These are phyloP conservation scores for Penstemon eatonii DNA, from an alignment of 257 asterid genomes.

Conservation along the genomic window DNA sequence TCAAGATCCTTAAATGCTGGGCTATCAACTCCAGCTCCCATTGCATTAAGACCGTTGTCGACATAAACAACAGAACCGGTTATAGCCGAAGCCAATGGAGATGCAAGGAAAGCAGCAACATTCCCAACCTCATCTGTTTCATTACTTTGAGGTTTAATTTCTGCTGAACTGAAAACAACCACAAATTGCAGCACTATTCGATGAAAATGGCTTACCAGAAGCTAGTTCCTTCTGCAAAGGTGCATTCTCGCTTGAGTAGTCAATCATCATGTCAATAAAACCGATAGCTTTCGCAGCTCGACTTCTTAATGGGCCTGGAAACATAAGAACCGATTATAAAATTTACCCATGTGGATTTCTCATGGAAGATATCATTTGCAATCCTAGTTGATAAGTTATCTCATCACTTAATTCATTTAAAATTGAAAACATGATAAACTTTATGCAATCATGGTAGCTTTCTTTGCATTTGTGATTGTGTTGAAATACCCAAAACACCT, in stretches of 20 bases:
- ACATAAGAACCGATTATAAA: conserved; percentile 11
- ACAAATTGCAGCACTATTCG: conserved; percentile 3
- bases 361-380: no score
- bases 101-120: conserved; percentile 67
- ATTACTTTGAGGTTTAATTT: conserved; percentile 17
- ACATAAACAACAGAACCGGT: conserved; percentile 66
- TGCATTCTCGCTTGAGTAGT: conserved; percentile 85
- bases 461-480: no score
- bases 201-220: conserved; percentile 61
- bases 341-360: neutral
- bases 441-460: no score
- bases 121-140: conserved; percentile 69
- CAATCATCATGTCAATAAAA: conserved; percentile 96
- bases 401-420: no score
- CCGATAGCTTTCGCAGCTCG: conserved; percentile 99
- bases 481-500: no score
- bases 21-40: conserved; percentile 79
- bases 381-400: no score
- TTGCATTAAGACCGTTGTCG: conserved; percentile 69
- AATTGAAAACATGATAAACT: no score
- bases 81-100: conserved; percentile 71
- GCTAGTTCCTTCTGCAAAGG: conserved; percentile 92
- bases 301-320: conserved; percentile 91
- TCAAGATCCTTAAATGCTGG: conserved; percentile 59
- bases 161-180: conserved; percentile 15